phyloP scores from a whole-genome alignment of 306 rosid species.

The Cucumis hystrix region DNA sequence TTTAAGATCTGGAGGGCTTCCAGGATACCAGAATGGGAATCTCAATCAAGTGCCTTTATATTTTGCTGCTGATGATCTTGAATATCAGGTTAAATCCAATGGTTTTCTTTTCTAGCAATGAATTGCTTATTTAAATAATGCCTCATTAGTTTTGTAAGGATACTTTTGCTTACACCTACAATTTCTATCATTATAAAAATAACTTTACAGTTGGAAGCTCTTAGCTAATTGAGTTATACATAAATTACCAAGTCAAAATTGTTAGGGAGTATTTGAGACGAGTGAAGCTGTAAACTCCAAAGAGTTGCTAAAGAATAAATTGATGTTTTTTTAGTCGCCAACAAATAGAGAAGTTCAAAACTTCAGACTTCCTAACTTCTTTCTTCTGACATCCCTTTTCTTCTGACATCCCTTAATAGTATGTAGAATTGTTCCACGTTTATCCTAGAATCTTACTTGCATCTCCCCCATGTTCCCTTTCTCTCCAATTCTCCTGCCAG shows the following conservation, averaged over 20 bases:
- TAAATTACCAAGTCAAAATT: not conserved
- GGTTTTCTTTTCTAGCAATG: not conserved
- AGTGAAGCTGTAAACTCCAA: too few species aligned
- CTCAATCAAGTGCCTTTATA: conserved; percentile 43
- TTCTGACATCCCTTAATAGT: not conserved
- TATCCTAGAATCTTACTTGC: not conserved
- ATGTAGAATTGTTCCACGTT: not conserved
- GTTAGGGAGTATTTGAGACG: too few species aligned
- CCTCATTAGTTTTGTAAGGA: not conserved
- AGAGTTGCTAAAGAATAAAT: too few species aligned
- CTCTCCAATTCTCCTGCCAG: conserved; percentile 19
- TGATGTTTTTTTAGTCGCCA: too few species aligned
- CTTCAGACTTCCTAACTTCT: too few species aligned
- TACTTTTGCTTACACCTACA: not conserved
- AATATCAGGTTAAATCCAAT: conserved; percentile 51
- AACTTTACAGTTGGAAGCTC: too few species aligned
- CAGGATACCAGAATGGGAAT: conserved; percentile 48
- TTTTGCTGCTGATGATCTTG: conserved; percentile 81
- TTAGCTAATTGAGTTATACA: not conserved
- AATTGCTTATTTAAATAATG: not conserved
- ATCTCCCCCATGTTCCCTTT: not conserved
- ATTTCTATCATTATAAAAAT: not conserved
- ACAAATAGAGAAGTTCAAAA: too few species aligned
- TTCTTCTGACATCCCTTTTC: too few species aligned
- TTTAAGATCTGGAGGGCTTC: conserved; percentile 84